These are phyloP conservation scores for Azolla pinnata DNA, from an alignment of 75 land plant species.

Conservation along the genomic window DNA sequence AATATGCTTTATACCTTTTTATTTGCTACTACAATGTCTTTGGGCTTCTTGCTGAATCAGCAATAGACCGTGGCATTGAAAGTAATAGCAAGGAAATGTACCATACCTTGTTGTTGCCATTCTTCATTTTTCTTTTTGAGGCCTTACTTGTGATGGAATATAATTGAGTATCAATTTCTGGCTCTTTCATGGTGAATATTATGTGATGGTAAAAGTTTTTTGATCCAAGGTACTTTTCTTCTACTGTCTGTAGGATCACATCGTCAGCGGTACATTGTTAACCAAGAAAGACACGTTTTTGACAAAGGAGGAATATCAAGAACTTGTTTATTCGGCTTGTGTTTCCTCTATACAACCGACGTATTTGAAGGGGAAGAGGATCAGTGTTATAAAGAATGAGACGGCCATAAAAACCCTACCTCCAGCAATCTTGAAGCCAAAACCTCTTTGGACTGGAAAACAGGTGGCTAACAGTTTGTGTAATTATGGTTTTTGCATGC, in stretches of 20 bases:
- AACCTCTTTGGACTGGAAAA: conserved; percentile 84
- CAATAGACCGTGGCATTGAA: too few species aligned
- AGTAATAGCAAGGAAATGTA: too few species aligned
- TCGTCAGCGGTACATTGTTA: conserved; percentile 72
- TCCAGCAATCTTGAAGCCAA: conserved; percentile 83
- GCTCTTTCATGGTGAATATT: background rate
- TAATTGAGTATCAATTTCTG: too few species aligned
- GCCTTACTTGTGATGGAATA: too few species aligned
- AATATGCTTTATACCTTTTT: too few species aligned
- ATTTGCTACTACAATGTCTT: too few species aligned
- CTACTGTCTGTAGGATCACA: conserved; percentile 59
- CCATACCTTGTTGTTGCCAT: background rate
- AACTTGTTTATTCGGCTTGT: conserved; percentile 73
- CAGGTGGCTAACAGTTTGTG: conserved; percentile 38
- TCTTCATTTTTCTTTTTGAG: background rate
- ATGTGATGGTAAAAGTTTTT: too few species aligned
- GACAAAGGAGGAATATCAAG: conserved; percentile 64
- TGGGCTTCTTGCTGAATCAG: too few species aligned
- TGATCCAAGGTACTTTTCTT: too few species aligned
- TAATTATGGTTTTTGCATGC: conserved; percentile 3
- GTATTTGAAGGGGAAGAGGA: conserved; percentile 11
- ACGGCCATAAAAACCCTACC: conserved; percentile 31
- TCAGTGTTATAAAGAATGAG: conserved; percentile 36
- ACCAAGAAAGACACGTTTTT: conserved; percentile 87
- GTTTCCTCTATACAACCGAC: conserved; percentile 24